Evolutionary conservation across 768 basidiomycete species (phyloP).

Genomic region (Boletus subparvulus): DNA sequence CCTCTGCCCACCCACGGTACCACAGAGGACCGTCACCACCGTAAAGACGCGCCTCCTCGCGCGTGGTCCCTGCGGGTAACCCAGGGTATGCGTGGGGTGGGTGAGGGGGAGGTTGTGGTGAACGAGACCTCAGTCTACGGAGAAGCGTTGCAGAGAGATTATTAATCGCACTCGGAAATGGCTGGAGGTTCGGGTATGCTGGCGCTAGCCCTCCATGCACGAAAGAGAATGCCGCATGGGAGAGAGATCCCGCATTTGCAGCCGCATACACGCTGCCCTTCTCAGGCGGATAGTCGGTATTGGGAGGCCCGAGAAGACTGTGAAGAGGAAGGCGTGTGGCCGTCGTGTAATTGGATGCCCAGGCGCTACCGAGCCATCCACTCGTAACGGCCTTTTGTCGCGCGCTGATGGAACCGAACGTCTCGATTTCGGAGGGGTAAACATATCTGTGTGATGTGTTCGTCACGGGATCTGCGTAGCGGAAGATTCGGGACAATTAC

Average conservation of each 20-base stretch:
- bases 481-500: constrained; percentile 36
- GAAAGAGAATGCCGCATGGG: constrained; percentile 84
- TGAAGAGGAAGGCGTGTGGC: constrained; percentile 82
- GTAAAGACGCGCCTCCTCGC: constrained; percentile 71
- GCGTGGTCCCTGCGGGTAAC: constrained; percentile 63
- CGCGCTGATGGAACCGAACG: constrained; percentile 68
- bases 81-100: constrained; percentile 77
- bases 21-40: constrained; percentile 81
- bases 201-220: constrained; percentile 91
- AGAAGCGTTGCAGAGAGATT: constrained; percentile 68
- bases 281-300: constrained; percentile 55
- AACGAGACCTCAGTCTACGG: constrained; percentile 61
- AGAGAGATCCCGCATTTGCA: constrained; percentile 48
- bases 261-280: constrained; percentile 29
- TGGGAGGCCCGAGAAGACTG: constrained; percentile 62
- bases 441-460: constrained; percentile 63
- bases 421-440: constrained; percentile 74
- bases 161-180: constrained; percentile 87
- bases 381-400: constrained; percentile 74
- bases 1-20: constrained; percentile 92
- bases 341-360: constrained; percentile 84
- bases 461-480: constrained; percentile 3
- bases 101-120: constrained; percentile 69
- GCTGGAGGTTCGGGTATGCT: constrained; percentile 67
- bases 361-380: constrained; percentile 77